Base-by-base conservation (phyloP, 345 rosid genomes). In the Ceriops decandra region DNA sequence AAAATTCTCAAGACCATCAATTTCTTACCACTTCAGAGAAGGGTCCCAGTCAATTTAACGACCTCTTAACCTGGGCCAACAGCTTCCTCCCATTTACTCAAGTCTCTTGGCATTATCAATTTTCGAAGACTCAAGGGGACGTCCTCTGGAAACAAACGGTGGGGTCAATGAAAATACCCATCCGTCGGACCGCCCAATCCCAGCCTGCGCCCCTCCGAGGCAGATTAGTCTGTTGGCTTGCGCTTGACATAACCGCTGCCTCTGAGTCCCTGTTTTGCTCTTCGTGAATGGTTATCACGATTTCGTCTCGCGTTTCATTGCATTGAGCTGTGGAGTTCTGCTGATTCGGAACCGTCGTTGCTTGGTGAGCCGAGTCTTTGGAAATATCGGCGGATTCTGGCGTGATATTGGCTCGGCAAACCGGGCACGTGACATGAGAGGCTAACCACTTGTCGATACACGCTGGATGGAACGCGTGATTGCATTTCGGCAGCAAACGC, bases 361-460 rank as follows among this genome's bases (percentile, higher is more conserved):
- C 53, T 15, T 63, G 16, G 24, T 32, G 61, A 11, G 33, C 21
- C 15, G 65, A 46, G 0, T 36, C 52, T 36, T 60, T 67, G 28
- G 27, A 27, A 63, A 27, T 1, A 66, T 76, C 38, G 11, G 26
- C 67, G 20, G 78, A 69, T 30, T 78, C 79, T 7, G 72, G 52
- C 9, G 75, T 68, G 72, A 88, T 83, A 21, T 79, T 60, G 21
- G 79, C 81, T 62, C 90, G 84, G 69, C 93, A 88, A 35, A 85
- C 85, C 11, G 92, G 92, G 15, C 90, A 88, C 9, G 88, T 84
- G 11, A 74, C 69, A 63, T 79, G 93, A 7, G 74, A 78, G 63
- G 71, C 73, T 30, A 88, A 66, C 90, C 93, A 85, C 42, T 62
- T 66, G n/a, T 70, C 86, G 52, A 88, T 82, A 53, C 93, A 88